Evolutionary conservation across 2,329 filamentous ascomycete genomes (phyloP).

Genomic region (Ophiostoma perfectum): DNA sequence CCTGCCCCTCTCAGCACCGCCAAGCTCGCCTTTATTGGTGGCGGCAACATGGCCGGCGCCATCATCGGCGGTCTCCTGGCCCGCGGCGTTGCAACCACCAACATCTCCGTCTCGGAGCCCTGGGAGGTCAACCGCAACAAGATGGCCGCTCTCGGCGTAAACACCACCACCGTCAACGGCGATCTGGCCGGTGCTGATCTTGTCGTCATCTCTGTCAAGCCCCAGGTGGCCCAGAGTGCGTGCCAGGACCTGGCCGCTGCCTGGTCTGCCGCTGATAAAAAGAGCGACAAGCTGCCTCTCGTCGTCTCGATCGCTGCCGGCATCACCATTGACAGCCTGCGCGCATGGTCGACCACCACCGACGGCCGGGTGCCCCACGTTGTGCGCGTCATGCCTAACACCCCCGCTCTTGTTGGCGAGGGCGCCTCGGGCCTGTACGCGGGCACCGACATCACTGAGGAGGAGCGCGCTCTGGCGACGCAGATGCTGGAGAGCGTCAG

Average conservation of each 20-base stretch:
- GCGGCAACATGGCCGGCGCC: conserved; percentile 50
- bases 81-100: conserved; percentile 40
- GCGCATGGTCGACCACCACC: conserved; percentile 37
- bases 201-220: conserved; percentile 48
- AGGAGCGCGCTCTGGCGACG: conserved; percentile 40
- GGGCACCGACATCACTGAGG: conserved; percentile 38
- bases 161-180: conserved; percentile 43
- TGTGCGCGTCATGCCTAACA: conserved; percentile 51
- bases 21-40: conserved; percentile 39
- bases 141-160: conserved; percentile 43
- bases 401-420: conserved; percentile 46
- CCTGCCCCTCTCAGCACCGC: conserved; percentile 30
- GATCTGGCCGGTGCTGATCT: conserved; percentile 43
- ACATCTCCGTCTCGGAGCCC: conserved; percentile 47
- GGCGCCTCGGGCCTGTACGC: conserved; percentile 46
- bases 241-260: conserved; percentile 43
- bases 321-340: conserved; percentile 42
- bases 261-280: conserved; percentile 38
- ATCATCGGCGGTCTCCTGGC: conserved; percentile 46
- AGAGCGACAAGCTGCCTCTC: conserved; percentile 34
- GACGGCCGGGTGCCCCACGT: conserved; percentile 39
- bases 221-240: conserved; percentile 44
- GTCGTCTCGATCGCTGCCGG: conserved; percentile 47
- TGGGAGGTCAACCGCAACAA: conserved; percentile 50
- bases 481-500: conserved; percentile 43